A percentile compares a stretch with the other conserved stretches of the same genome.
Evolutionary conservation across 1,284 basidiomycete species (phyloP).

Genomic region (Xerocomus nothofagi): DNA sequence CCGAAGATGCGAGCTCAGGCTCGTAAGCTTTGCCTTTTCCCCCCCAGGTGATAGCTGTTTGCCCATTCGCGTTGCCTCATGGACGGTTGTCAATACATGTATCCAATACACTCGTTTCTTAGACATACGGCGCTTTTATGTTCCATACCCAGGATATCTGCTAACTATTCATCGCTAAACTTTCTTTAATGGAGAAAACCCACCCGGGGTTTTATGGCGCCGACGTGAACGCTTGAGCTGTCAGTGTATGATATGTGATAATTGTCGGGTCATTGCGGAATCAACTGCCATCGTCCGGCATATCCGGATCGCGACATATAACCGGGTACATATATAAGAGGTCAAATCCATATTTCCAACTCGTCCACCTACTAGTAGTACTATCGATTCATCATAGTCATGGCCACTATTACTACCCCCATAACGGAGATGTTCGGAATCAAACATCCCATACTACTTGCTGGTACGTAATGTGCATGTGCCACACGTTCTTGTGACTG

Average conservation of each 20-base stretch:
- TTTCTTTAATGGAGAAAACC: not conserved
- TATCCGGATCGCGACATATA: not conserved
- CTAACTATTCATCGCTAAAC: slow-evolving; percentile 12
- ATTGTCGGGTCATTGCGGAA: not conserved
- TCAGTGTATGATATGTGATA: too few species aligned
- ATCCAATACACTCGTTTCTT: slow-evolving; percentile 32
- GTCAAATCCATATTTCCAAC: too few species aligned
- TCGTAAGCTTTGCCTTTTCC: slow-evolving; percentile 13
- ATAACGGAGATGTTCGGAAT: slow-evolving; percentile 85
- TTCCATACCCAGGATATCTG: slow-evolving; percentile 30
- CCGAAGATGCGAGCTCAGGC: slow-evolving; percentile 9
- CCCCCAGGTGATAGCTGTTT: slow-evolving; percentile 3
- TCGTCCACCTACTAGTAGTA: too few species aligned
- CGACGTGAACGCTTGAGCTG: too few species aligned
- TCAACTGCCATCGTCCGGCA: slow-evolving; percentile 5
- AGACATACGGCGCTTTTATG: slow-evolving; percentile 25
- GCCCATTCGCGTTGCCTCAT: slow-evolving; percentile 5
- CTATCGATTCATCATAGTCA: too few species aligned
- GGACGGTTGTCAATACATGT: slow-evolving; percentile 35
- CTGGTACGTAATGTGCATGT: slow-evolving; percentile 46
- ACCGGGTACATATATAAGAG: slow-evolving; percentile 5
- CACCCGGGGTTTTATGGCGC: not conserved
- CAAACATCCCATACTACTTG: slow-evolving; percentile 85
- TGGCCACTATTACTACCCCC: slow-evolving; percentile 59
- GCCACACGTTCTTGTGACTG: not conserved